Conservation (phyloP, 2,329 filamentous ascomycete genomes). For the Pezicula radicicola region DNA sequence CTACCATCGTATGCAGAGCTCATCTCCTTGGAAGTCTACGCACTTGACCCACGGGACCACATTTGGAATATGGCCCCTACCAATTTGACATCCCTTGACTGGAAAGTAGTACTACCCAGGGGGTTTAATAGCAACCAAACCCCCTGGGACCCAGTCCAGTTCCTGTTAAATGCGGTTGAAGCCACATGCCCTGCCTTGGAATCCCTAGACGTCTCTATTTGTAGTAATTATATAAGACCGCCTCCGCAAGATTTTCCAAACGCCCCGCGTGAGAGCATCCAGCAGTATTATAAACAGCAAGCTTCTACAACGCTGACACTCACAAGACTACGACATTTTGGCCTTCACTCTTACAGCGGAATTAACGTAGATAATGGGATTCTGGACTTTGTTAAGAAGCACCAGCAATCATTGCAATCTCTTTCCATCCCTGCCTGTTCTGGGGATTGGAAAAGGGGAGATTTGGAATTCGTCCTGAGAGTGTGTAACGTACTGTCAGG, state of each 20-base stretch:
- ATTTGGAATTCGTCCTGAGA: slow-evolving; percentile 5
- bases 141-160: neutral
- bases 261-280: neutral
- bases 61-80: slow-evolving; percentile 5
- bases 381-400: neutral
- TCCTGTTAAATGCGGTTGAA: slow-evolving; percentile 8
- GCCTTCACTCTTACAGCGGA: neutral
- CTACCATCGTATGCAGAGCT: slow-evolving; percentile 7
- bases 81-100: slow-evolving; percentile 3
- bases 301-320: neutral
- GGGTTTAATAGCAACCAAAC: neutral
- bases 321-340: slow-evolving; percentile 7
- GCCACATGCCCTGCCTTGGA: slow-evolving; percentile 9
- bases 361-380: neutral
- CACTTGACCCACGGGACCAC: slow-evolving; percentile 3
- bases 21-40: slow-evolving; percentile 1
- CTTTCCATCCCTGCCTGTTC: slow-evolving; percentile 2
- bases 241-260: neutral
- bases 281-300: neutral
- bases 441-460: too few relatives aligned
- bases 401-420: slow-evolving; percentile 2
- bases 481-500: slow-evolving; percentile 1
- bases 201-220: slow-evolving; percentile 3
- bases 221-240: too few relatives aligned
- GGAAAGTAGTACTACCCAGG: neutral